A percentile compares a stretch with the other conserved stretches of the same genome.
These are phyloP conservation scores for Ophiosphaerella herpotricha DNA, from an alignment of 2,329 filamentous ascomycete species.

Conservation along the genomic window DNA sequence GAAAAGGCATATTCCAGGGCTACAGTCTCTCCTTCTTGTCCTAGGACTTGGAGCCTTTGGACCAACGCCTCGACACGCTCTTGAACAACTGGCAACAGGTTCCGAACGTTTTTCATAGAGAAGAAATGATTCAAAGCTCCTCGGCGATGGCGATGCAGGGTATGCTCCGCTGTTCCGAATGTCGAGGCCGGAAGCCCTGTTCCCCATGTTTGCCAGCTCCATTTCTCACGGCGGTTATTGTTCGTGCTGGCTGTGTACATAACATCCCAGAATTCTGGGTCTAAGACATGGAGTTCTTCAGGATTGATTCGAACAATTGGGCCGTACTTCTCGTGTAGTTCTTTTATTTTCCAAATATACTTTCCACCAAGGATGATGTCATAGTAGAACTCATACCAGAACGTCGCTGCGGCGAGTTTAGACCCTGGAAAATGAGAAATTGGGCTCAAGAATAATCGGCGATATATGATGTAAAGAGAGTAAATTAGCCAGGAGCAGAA, in stretches of 20 bases:
- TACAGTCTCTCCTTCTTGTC: too few relatives aligned
- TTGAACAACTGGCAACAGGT: too few relatives aligned
- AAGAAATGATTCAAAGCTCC: conserved; percentile 36
- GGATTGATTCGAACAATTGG: conserved; percentile 38
- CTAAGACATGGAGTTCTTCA: conserved; percentile 28
- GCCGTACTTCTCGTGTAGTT: conserved; percentile 37
- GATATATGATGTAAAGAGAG: too few relatives aligned
- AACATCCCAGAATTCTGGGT: conserved; percentile 26
- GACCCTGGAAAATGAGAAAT: conserved; percentile 22
- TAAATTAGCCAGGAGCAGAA: too few relatives aligned
- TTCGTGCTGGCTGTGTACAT: conserved; percentile 24
- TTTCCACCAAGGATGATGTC: conserved; percentile 27
- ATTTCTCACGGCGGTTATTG: too few relatives aligned
- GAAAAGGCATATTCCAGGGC: too few relatives aligned
- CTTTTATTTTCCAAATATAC: conserved; percentile 33
- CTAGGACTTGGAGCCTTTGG: too few relatives aligned
- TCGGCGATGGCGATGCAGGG: conserved; percentile 30
- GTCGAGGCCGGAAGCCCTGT: conserved; percentile 22
- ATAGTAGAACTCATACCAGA: conserved; percentile 33
- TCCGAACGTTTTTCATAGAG: conserved; percentile 8
- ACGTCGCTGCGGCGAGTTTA: conserved; percentile 26
- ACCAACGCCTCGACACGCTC: too few relatives aligned
- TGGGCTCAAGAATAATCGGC: too few relatives aligned
- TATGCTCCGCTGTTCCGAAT: conserved; percentile 24
- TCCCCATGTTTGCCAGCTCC: conserved; percentile 8